Conservation (phyloP, 2,329 filamentous ascomycete genomes). For the Davidsoniella australis region DNA sequence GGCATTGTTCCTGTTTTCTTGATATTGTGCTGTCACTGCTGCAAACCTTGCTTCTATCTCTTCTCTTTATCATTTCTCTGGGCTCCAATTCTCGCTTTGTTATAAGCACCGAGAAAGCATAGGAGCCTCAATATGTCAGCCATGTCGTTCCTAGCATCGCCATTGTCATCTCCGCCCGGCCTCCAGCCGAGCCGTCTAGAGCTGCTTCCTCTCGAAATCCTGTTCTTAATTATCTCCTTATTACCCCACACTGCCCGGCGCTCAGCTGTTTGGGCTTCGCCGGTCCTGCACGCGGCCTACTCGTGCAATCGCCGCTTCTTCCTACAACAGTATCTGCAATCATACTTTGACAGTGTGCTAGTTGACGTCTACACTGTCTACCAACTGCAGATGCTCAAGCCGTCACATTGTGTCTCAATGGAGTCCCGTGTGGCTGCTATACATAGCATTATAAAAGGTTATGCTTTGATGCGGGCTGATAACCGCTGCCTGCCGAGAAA, state of each 20-base stretch:
- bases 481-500: background rate
- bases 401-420: background rate
- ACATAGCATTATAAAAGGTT: background rate
- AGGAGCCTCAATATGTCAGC: no score
- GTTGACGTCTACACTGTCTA: slow-evolving; percentile 8
- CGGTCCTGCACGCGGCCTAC: slow-evolving; percentile 6
- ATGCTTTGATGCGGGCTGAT: background rate
- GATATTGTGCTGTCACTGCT: no score
- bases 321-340: slow-evolving; percentile 5
- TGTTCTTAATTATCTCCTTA: background rate
- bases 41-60: no score
- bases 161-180: no score
- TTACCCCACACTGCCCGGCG: background rate
- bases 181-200: background rate
- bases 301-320: slow-evolving; percentile 4
- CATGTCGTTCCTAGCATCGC: no score
- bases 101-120: no score
- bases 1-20: no score
- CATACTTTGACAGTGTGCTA: slow-evolving; percentile 8
- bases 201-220: slow-evolving; percentile 11
- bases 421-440: slow-evolving; percentile 3
- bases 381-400: slow-evolving; percentile 9
- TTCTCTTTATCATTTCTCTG: no score
- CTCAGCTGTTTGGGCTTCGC: slow-evolving; percentile 8
- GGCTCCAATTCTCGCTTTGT: no score